Percentiles rank a stretch among this genome's conserved stretches.
These are phyloP conservation scores for Acanthamoeba royreba DNA, from an alignment of 208 protist genomes.

Conservation along the genomic window DNA sequence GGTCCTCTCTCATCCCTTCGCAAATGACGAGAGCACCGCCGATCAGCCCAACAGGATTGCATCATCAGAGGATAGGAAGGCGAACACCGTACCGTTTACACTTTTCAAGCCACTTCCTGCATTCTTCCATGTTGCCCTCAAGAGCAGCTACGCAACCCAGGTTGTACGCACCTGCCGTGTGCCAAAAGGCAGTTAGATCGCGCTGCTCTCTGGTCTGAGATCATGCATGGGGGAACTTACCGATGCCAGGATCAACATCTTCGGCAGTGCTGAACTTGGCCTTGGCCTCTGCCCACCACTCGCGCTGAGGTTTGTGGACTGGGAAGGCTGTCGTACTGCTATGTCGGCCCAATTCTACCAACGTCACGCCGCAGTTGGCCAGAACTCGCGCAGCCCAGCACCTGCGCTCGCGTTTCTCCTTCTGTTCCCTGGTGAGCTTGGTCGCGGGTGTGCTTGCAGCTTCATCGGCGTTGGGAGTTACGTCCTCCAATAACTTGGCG, in stretches of 20 bases:
- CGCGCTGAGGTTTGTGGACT: neutral
- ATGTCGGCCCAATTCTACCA: neutral
- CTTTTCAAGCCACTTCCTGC: neutral
- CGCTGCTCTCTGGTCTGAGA: neutral
- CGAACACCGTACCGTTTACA: neutral
- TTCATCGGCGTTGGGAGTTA: neutral
- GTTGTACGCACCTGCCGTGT: neutral
- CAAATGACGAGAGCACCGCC: neutral
- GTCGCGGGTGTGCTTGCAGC: neutral
- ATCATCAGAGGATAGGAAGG: neutral
- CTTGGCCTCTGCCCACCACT: neutral
- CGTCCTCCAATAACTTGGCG: neutral
- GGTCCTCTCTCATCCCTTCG: neutral
- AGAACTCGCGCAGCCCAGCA: neutral
- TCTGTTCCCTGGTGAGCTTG: neutral
- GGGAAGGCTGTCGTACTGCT: neutral
- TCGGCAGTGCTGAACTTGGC: neutral
- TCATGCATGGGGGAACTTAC: neutral
- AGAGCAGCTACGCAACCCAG: constrained; percentile 2
- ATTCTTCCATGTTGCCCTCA: neutral
- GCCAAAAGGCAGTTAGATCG: neutral
- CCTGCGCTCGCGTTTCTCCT: neutral
- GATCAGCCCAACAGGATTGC: neutral
- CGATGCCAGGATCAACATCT: neutral
- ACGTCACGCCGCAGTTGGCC: constrained; percentile 4